phyloP scores from a whole-genome alignment of 208 protist genomes.

The Blechomonas ayalai region DNA sequence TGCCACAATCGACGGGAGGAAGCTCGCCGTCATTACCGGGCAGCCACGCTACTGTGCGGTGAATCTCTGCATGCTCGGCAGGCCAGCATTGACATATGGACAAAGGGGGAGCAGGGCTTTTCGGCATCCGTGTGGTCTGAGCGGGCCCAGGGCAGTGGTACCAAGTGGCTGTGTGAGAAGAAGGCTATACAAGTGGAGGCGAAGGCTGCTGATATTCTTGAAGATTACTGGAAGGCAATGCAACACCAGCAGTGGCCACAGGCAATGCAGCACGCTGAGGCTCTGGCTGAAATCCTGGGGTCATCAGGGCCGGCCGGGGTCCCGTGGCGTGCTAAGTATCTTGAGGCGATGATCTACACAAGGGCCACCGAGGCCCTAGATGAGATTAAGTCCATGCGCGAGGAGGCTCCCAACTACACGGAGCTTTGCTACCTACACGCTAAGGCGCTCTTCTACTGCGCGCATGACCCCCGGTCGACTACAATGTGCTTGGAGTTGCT shows the following conservation, averaged over 20 bases:
- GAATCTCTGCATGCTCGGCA: too few species aligned
- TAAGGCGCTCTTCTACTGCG: conserved; percentile 71
- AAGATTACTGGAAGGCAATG: conserved; percentile 41
- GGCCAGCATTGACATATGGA: too few species aligned
- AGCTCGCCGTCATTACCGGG: conserved; percentile 31
- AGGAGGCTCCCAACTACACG: conserved; percentile 15
- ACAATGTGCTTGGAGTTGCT: conserved; percentile 29
- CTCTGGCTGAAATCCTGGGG: conserved; percentile 33
- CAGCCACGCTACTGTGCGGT: conserved; percentile 24
- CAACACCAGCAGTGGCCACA: conserved; percentile 26
- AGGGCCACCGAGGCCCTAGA: conserved; percentile 30
- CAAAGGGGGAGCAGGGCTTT: too few species aligned
- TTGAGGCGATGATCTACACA: conserved; percentile 46
- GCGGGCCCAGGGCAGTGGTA: too few species aligned
- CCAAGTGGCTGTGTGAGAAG: conserved; percentile 16
- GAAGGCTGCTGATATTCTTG: conserved; percentile 23
- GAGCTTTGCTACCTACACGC: conserved; percentile 52
- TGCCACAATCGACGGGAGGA: conserved; percentile 14
- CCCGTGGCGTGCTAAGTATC: conserved; percentile 36
- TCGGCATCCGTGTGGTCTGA: too few species aligned
- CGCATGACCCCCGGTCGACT: conserved; percentile 52
- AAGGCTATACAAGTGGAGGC: conserved; percentile 33
- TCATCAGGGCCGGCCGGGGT: conserved; percentile 23
- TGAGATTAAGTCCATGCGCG: conserved; percentile 26
- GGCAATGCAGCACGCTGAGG: conserved; percentile 15